phyloP scores from a whole-genome alignment of 2,329 filamentous ascomycete genomes.

The Raffaelea ambrosiae region DNA sequence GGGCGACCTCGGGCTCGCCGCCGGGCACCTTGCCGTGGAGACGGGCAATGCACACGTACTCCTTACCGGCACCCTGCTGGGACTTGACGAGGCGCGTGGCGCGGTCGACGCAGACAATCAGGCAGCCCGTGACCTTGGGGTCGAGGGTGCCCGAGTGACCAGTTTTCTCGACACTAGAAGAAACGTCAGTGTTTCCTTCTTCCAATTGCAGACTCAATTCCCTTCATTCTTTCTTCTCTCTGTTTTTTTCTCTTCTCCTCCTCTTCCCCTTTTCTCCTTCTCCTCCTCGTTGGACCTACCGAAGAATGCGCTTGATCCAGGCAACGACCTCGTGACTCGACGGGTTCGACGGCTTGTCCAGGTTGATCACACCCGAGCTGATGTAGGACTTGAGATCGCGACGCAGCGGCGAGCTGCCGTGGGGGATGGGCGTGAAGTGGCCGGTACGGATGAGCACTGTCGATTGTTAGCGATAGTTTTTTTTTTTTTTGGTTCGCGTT shows the following conservation, averaged over 20 bases:
- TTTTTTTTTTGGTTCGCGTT: background rate
- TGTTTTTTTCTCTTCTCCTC: background rate
- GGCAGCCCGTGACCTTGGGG: conserved; percentile 69
- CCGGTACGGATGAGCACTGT: conserved; percentile 84
- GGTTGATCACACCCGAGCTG: conserved; percentile 95
- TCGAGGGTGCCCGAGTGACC: conserved; percentile 97
- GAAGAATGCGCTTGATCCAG: conserved; percentile 96
- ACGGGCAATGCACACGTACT: conserved; percentile 93
- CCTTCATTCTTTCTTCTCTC: background rate
- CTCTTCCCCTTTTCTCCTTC: background rate
- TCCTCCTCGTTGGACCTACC: too few relatives aligned
- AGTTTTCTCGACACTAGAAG: conserved; percentile 91
- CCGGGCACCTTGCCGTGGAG: conserved; percentile 93
- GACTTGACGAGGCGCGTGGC: conserved; percentile 97
- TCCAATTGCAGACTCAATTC: conserved; percentile 22
- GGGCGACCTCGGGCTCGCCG: conserved; percentile 84
- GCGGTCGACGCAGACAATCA: conserved; percentile 63
- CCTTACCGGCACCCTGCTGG: conserved; percentile 97
- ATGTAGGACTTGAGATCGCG: conserved; percentile 96
- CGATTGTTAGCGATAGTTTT: background rate
- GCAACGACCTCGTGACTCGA: conserved; percentile 98
- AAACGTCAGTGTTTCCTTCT: too few relatives aligned
- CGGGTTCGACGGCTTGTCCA: conserved; percentile 95
- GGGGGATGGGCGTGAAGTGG: conserved; percentile 94
- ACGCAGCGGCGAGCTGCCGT: conserved; percentile 83